Evolutionary conservation across 2,329 filamentous ascomycete genomes (phyloP).

Genomic region (Neopestalotiopsis sp.): DNA sequence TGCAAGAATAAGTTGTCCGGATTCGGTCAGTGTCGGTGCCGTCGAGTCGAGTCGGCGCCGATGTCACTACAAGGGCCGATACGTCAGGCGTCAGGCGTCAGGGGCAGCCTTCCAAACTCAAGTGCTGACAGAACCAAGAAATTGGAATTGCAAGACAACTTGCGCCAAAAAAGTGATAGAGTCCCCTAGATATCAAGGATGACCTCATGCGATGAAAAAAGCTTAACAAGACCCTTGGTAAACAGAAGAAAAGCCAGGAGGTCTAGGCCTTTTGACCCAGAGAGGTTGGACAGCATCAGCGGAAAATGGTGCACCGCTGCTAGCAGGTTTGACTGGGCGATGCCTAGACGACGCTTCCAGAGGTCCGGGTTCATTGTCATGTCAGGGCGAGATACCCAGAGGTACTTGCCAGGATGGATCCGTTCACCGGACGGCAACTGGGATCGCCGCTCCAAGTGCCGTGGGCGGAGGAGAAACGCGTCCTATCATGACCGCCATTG

Average conservation of each 20-base stretch:
- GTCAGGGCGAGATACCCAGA: background rate
- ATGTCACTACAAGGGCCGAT: background rate
- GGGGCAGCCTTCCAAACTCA: background rate
- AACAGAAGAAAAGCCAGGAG: background rate
- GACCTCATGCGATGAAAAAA: constrained; percentile 7
- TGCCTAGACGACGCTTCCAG: background rate
- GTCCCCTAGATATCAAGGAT: constrained; percentile 6
- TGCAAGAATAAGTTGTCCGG: background rate
- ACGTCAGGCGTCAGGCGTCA: background rate
- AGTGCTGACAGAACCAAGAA: background rate
- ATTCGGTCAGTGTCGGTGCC: background rate
- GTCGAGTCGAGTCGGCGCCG: background rate
- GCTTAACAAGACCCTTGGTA: background rate
- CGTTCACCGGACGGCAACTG: background rate
- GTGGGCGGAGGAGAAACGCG: background rate
- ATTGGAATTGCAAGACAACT: background rate
- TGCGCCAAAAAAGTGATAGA: background rate
- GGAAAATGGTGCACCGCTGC: background rate
- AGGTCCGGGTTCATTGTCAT: background rate
- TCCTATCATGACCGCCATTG: background rate
- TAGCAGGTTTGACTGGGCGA: background rate
- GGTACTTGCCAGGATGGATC: background rate
- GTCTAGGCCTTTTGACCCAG: constrained; percentile 11
- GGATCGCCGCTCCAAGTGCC: background rate
- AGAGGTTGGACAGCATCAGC: background rate